A percentile compares a stretch with the other conserved stretches of the same genome.
Evolutionary conservation across 306 rosid species (phyloP).

Genomic region (Ammopiptanthus mongolicus): DNA sequence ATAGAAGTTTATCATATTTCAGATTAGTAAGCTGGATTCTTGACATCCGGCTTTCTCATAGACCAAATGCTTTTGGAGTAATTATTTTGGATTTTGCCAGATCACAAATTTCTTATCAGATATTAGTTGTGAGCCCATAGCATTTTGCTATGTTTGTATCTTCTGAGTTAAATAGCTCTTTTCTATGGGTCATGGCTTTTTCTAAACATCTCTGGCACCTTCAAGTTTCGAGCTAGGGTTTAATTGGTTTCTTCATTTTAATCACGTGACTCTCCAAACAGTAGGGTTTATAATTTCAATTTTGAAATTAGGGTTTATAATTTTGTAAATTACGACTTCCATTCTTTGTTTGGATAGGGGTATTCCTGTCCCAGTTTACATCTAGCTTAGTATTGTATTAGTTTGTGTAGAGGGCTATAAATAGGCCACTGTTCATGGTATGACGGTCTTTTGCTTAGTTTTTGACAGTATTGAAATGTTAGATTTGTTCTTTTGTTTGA

Average conservation of each 20-base stretch:
- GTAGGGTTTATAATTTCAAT: not conserved
- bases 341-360: not conserved
- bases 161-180: slow-evolving; percentile 5
- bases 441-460: slow-evolving; percentile 6
- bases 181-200: not conserved
- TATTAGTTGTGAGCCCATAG: not conserved
- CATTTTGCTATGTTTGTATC: not conserved
- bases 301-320: too few relatives aligned
- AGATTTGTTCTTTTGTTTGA: not conserved
- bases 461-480: not conserved
- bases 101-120: not conserved
- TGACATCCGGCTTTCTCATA: not conserved
- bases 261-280: not conserved
- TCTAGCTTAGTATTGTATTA: not conserved
- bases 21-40: slow-evolving; percentile 3
- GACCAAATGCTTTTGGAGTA: slow-evolving; percentile 1
- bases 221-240: not conserved
- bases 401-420: not conserved
- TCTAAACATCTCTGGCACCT: not conserved
- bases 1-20: not conserved
- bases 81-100: not conserved
- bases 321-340: not conserved
- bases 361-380: not conserved
- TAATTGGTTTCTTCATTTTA: not conserved
- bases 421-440: not conserved